Base-by-base conservation (phyloP, 768 basidiomycete genomes). In the Tephrocybe sp. region DNA sequence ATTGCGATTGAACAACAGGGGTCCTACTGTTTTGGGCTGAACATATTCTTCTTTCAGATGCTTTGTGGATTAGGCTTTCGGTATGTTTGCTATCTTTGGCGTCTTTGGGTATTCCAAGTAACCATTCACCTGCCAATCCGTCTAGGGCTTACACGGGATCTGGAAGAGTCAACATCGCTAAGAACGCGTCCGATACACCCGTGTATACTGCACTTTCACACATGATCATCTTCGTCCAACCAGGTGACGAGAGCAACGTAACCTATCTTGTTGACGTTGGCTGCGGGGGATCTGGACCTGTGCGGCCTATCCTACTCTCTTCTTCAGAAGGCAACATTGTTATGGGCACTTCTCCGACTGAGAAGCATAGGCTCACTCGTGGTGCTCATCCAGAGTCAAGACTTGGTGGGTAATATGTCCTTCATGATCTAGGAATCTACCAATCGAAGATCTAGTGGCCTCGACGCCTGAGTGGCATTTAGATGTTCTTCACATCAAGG, bases 191-290 rank as follows among this genome's bases (percentile, higher is more conserved):
- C 3, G 42, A 48, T 20, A 11, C 20, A 34, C 54, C 54, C n/a
- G 12, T 32, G 5, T 55, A 52, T 31, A 52, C 54, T 0, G 46
- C 46, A 10, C 38, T 45, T 1, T 45, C 38, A 26, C 54, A 51
- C 34, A 55, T 55, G 54, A 45, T 55, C 14, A 52, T 57, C 14
- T 54, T 50, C 11, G 56, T 57, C 23, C 52, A 57, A 45, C 52
- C 41, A 22, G 52, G 44, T 9, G 40, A 51, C 17, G 41, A 45
- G 12, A 56, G 55, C 31, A 56, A 53, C 30, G n/a, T 45, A 43
- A 53, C 55, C 8, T 56, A 56, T 41, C 45, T 55, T 13, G 45
- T 55, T 6, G 54, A 55, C 48, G 52, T 53, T 16, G 55, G 51
- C 17, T 56, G 52, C 17, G 55, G 51, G 16, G 55, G 51, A 26